A percentile compares a stretch with the other conserved stretches of the same genome.
These are phyloP conservation scores for Punica granatum DNA, from an alignment of 345 rosid species.

Conservation along the genomic window DNA sequence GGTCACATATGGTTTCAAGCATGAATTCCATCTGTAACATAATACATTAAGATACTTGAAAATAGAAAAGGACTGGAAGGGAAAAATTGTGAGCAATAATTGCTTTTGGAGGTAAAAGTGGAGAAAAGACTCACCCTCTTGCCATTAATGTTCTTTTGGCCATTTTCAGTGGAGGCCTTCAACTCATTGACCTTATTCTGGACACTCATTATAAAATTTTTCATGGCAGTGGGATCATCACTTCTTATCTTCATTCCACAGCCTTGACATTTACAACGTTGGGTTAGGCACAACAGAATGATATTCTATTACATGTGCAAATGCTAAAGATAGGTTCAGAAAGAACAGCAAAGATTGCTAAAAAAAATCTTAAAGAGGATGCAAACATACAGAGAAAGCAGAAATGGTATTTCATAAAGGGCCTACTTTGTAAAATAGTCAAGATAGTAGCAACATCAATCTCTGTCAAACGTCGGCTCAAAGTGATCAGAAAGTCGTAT, in stretches of 20 bases:
- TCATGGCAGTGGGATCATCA: conserved; percentile 90
- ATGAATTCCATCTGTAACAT: conserved; percentile 79
- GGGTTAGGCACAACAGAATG: neutral
- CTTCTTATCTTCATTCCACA: conserved; percentile 92
- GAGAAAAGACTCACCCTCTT: conserved; percentile 42
- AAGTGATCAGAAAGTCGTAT: conserved; percentile 62
- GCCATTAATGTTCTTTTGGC: conserved; percentile 30
- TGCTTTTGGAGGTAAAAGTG: neutral
- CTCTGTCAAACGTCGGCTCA: conserved; percentile 69
- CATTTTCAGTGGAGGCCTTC: conserved; percentile 44
- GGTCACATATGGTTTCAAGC: conserved; percentile 87
- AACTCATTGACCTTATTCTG: conserved; percentile 68
- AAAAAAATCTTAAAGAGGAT: neutral
- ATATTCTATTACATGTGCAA: neutral
- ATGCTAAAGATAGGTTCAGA: neutral
- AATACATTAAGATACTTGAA: conserved; percentile 10
- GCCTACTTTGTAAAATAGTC: conserved; percentile 76
- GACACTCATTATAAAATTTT: conserved; percentile 60
- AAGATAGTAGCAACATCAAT: conserved; percentile 70
- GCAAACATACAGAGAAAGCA: neutral
- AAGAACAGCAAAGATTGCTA: neutral
- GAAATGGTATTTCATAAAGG: neutral
- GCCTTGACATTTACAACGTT: conserved; percentile 31
- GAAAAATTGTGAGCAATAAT: conserved; percentile 3
- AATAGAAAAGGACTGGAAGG: neutral